Base-by-base conservation (phyloP, 805 yeast species). In the Pichia exigua region DNA sequence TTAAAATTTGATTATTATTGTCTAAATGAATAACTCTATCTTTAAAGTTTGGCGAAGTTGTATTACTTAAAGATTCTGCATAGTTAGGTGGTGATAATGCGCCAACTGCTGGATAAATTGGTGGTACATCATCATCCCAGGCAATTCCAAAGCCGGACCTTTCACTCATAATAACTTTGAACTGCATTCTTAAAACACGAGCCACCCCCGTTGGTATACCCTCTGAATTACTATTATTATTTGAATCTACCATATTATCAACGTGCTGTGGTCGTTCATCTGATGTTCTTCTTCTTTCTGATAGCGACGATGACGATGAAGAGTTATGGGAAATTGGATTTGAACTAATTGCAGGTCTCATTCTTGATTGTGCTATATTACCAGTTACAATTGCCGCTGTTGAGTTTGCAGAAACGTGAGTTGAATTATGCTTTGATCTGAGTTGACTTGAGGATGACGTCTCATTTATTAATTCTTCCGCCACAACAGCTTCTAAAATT, bases 101-200 rank as follows among this genome's bases (percentile, higher is more conserved):
- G 28, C 81, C 74, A 21, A 94, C 90, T 58, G 89, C 92, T 49
- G 81, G 88, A 62, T 94, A 94, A 21, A 90, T 86, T 1, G 99
- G 99, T 2, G 99, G 99, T 18, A 95, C 98, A 67, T 94, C 99
- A 64, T 92, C 97, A 67, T 92, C 97, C 98, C 99, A 94, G 0
- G 97, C 86, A 30, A 94, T 88, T 5, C 99, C 99, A 42, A 94
- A 74, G 0, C 99, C 99, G 0, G 96, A 85, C 54, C 98, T 75
- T 64, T 91, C 98, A 2, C 96, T 86, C 22, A 94, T 69, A 3
- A 74, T 73, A n/a, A 92, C 61, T 57, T 85, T 84, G 70, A 94
- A 92, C 66, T 91, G 97, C 97, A 94, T 94, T 57, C 98, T 73
- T 54, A 94, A 72, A 2, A 94, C 95, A 46, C 99, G 73, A 0